Conservation (phyloP, 495 filamentous ascomycete genomes). For the Hyaloscypha hepaticicola region DNA sequence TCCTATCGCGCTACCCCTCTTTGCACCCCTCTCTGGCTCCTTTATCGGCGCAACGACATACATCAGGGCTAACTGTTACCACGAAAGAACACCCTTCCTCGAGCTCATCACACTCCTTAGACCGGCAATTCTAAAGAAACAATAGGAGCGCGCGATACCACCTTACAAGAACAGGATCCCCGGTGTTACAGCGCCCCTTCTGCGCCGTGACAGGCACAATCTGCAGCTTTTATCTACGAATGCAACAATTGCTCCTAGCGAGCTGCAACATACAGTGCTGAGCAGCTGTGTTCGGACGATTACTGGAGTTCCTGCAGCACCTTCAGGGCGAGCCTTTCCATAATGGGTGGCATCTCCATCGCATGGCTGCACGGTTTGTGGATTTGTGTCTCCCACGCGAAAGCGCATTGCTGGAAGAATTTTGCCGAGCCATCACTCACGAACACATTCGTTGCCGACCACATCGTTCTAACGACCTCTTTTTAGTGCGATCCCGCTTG, state of each 20-base stretch:
- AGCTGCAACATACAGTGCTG: constrained; percentile 11
- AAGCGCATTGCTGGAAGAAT: neutral
- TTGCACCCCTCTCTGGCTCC: neutral
- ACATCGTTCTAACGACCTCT: neutral
- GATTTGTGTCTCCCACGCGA: neutral
- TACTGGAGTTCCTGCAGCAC: constrained; percentile 16
- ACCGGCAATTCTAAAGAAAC: neutral
- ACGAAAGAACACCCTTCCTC: neutral
- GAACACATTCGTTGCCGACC: neutral
- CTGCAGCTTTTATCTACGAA: constrained; percentile 21
- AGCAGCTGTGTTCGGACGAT: neutral
- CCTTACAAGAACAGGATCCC: neutral
- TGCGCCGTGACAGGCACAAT: constrained; percentile 26
- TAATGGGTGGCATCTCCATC: neutral
- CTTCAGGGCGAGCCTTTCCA: neutral
- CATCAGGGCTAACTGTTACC: neutral
- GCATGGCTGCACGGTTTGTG: neutral
- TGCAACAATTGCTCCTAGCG: constrained; percentile 19
- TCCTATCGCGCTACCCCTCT: neutral
- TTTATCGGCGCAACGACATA: neutral
- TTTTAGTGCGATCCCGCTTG: neutral
- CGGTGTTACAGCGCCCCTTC: constrained; percentile 8
- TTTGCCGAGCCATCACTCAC: neutral
- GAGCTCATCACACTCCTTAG: neutral
- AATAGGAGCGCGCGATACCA: neutral